Base-by-base conservation (phyloP, 2,329 filamentous ascomycete genomes). In the Venturia effusa region DNA sequence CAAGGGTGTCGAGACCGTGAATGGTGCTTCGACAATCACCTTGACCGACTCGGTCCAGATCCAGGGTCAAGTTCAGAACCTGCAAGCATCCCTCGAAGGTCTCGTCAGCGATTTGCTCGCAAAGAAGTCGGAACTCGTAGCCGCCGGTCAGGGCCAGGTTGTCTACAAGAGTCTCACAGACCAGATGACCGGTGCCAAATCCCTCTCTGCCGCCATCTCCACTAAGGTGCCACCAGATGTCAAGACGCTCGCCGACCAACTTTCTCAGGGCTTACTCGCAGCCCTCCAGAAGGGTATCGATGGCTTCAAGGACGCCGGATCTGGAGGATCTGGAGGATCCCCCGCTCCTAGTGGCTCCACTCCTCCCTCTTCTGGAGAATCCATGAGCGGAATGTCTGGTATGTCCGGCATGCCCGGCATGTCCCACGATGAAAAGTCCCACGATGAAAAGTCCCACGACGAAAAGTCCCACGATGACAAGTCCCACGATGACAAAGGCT, bases 261-360 rank as follows among this genome's bases (percentile, higher is more conserved):
- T 74, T 63, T 65, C 71, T 40, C 59, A 68, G 30, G 72, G 71
- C 62, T 71, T 74, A 66, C 69, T 69, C 66, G 65, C 66, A 32
- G 71, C 70, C 59, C 72, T 74, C 66, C 69, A 74, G 68, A 68
- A 68, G 64, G 72, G 72, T 64, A 61, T 73, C 45, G 67, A 70
- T 60, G 69, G 66, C 61, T 74, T 66, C 57, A 43, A 62, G 64
- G 61, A 43, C 51, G 61, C 59, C 3, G 27, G 27, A 57, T 27
- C 5, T 34, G 60, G 63, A 19, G 60, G 59, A 15, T 48, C 60
- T 27, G 7, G 15, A 8, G 32, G 19, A 5, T 4, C 54, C 22
- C 17, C 60, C 27, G 8, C 45, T 3, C 48, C 60, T 27, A 34
- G 59, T 32, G 39, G 27, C 30, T 32, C 48, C 17, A 39, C 63